A percentile compares a stretch with the other conserved stretches of the same genome.
Conservation (phyloP, 2,329 filamentous ascomycete genomes). For the Raffaelea deltoideospora region DNA sequence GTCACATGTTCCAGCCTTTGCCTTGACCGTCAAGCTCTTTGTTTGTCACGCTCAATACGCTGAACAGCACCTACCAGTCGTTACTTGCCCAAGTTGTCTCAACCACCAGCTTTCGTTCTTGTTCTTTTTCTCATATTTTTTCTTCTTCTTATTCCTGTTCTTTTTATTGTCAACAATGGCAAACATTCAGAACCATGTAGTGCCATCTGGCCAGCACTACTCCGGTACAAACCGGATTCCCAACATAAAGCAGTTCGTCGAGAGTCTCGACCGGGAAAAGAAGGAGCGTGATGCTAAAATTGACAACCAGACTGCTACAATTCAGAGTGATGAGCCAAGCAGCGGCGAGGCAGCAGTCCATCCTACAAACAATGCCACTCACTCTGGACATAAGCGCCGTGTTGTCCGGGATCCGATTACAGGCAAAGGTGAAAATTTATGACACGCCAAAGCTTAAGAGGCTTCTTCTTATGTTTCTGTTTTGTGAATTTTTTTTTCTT, state of each 20-base stretch:
- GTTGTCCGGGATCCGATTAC: constrained; percentile 78
- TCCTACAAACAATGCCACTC: too few species aligned
- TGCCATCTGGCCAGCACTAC: constrained; percentile 52
- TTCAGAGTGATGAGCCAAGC: too few species aligned
- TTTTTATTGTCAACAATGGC: constrained; percentile 2
- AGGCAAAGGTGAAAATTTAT: constrained; percentile 37
- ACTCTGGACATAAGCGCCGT: constrained; percentile 49
- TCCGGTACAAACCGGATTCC: constrained; percentile 73
- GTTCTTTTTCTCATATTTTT: not conserved
- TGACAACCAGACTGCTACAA: too few species aligned
- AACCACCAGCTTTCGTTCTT: too few species aligned
- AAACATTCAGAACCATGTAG: constrained; percentile 22
- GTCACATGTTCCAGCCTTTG: too few species aligned
- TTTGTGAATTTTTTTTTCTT: not conserved
- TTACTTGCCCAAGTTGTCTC: too few species aligned
- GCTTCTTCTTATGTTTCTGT: not conserved
- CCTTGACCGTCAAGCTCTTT: too few species aligned
- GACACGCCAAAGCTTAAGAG: too few species aligned
- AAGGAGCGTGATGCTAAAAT: constrained; percentile 57
- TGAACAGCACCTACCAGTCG: too few species aligned
- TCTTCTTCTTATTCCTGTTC: not conserved
- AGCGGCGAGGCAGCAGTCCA: too few species aligned
- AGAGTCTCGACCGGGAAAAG: constrained; percentile 66
- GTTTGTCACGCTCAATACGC: too few species aligned
- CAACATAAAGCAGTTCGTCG: constrained; percentile 72